Conservation (phyloP, 2,329 filamentous ascomycete species). For the Xylaria sp. region DNA sequence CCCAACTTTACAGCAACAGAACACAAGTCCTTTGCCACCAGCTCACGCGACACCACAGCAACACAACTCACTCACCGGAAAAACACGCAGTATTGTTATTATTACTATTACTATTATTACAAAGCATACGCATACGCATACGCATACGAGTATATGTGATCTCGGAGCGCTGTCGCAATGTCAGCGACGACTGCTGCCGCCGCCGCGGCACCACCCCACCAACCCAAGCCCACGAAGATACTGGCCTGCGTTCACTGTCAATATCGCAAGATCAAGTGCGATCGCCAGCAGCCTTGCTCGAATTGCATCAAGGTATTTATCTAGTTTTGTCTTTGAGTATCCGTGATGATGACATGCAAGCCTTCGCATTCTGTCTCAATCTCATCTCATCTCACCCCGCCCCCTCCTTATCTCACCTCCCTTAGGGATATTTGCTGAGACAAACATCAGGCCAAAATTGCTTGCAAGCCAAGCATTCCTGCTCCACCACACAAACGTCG, state of each 20-base stretch:
- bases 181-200: constrained; percentile 25
- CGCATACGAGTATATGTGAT: background rate
- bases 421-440: constrained; percentile 16
- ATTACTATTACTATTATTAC: background rate
- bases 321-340: background rate
- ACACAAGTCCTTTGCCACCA: background rate
- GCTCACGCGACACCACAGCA: background rate
- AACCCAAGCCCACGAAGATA: constrained; percentile 46
- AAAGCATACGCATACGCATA: background rate
- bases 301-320: constrained; percentile 59
- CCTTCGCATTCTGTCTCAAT: background rate
- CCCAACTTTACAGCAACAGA: constrained; percentile 5
- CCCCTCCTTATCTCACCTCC: background rate
- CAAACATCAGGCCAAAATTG: constrained; percentile 35
- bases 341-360: background rate
- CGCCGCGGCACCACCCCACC: constrained; percentile 23
- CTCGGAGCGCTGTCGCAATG: constrained; percentile 23
- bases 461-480: constrained; percentile 38
- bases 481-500: constrained; percentile 38
- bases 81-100: no score
- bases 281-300: constrained; percentile 67
- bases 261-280: constrained; percentile 72
- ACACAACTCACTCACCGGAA: no score
- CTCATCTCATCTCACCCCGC: constrained; percentile 4
- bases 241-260: constrained; percentile 70